Evolutionary conservation across 208 protist species (phyloP).

Genomic region (Trypanosoma caninum): DNA sequence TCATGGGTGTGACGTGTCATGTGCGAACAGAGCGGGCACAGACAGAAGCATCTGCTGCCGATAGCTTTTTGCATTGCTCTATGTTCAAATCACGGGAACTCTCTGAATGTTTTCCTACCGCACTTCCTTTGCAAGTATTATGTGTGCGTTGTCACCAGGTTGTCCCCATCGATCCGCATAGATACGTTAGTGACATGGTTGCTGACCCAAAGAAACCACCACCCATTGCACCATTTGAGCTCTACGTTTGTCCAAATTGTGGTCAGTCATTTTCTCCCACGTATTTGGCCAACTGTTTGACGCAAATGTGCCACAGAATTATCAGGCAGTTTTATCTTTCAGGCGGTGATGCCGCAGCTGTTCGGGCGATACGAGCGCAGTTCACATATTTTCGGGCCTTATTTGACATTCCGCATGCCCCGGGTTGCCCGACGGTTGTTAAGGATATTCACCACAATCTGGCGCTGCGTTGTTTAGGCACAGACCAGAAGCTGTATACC

Average conservation of each 20-base stretch:
- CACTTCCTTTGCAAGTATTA: slow-evolving; percentile 60
- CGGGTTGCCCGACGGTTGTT: slow-evolving; percentile 52
- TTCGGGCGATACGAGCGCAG: slow-evolving; percentile 65
- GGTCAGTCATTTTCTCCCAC: slow-evolving; percentile 39
- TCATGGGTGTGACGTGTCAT: slow-evolving; percentile 72
- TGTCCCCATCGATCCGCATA: slow-evolving; percentile 77
- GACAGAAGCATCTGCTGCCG: slow-evolving; percentile 19
- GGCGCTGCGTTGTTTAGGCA: slow-evolving; percentile 69
- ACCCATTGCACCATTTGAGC: slow-evolving; percentile 38
- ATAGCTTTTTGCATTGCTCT: slow-evolving; percentile 73
- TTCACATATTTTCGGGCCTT: slow-evolving; percentile 87
- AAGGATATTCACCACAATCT: slow-evolving; percentile 60
- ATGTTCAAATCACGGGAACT: slow-evolving; percentile 68
- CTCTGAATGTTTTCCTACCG: slow-evolving; percentile 74
- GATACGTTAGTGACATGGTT: slow-evolving; percentile 61
- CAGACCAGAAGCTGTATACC: slow-evolving; percentile 61
- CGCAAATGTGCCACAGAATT: slow-evolving; percentile 63
- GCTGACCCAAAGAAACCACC: slow-evolving; percentile 6
- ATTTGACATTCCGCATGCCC: slow-evolving; percentile 84
- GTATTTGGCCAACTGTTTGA: slow-evolving; percentile 83
- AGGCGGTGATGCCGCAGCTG: slow-evolving; percentile 56
- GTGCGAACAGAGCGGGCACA: slow-evolving; percentile 16
- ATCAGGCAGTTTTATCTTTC: slow-evolving; percentile 79
- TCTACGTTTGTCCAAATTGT: slow-evolving; percentile 79
- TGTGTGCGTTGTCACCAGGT: slow-evolving; percentile 66